A percentile compares a stretch with the other conserved stretches of the same genome.
phyloP scores from a whole-genome alignment of 2,329 filamentous ascomycete species.

The Calonectria henricotiae region DNA sequence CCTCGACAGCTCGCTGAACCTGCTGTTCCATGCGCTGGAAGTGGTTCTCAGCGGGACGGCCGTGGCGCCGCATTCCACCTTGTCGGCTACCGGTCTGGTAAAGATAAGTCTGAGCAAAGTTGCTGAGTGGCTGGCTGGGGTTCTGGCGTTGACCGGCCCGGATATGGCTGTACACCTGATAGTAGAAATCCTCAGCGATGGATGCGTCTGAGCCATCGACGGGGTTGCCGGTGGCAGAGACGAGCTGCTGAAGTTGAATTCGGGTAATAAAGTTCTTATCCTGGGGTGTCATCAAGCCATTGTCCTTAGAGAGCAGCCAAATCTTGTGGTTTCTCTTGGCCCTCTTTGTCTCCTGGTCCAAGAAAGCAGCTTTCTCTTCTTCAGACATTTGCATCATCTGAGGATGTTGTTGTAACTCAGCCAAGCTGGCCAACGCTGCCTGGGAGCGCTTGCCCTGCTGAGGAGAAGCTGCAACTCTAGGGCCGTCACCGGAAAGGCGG shows the following conservation, averaged over 20 bases:
- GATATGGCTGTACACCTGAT: conserved; percentile 97
- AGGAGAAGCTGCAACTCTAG: conserved; percentile 55
- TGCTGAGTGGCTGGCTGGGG: conserved; percentile 92
- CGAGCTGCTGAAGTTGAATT: conserved; percentile 96
- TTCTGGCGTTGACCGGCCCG: conserved; percentile 91
- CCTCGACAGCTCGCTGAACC: conserved; percentile 96
- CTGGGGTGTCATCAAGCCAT: conserved; percentile 98
- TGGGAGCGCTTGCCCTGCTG: conserved; percentile 66
- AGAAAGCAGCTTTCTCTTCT: conserved; percentile 85
- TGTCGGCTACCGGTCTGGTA: conserved; percentile 94
- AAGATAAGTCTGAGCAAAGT: conserved; percentile 97
- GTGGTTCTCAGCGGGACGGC: conserved; percentile 92
- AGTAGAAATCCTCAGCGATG: conserved; percentile 96
- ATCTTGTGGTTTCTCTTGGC: conserved; percentile 99
- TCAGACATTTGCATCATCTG: conserved; percentile 82
- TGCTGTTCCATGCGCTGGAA: conserved; percentile 99
- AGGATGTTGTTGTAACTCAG: conserved; percentile 58
- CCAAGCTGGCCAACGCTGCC: conserved; percentile 64
- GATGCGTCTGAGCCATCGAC: conserved; percentile 87
- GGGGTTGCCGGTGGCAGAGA: conserved; percentile 91
- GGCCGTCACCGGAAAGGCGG: conserved; percentile 69
- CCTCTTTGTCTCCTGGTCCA: conserved; percentile 93
- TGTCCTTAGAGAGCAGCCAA: conserved; percentile 91
- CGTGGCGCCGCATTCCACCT: conserved; percentile 81
- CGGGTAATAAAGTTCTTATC: conserved; percentile 99